A percentile compares a stretch with the other conserved stretches of the same genome.
Evolutionary conservation across 2,329 filamentous ascomycete species (phyloP).

Genomic region (Ceratocystis harringtonii): DNA sequence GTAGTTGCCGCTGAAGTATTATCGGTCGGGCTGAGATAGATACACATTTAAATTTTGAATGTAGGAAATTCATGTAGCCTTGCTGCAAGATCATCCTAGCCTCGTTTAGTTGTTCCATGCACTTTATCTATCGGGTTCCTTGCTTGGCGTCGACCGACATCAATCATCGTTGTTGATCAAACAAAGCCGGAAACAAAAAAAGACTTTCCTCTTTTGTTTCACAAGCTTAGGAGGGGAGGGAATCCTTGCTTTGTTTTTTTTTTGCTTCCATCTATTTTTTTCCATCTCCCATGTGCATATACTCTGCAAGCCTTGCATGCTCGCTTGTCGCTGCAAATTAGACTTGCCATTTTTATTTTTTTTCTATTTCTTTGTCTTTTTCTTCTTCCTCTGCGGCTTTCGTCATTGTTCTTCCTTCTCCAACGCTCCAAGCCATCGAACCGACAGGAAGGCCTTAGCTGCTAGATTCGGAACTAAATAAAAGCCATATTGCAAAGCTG

Average conservation of each 20-base stretch:
- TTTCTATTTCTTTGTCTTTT: not conserved
- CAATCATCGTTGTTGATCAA: no score
- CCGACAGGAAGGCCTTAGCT: not conserved
- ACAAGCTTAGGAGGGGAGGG: not conserved
- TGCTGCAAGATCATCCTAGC: not conserved
- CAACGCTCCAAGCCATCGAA: not conserved
- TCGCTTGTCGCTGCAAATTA: constrained; percentile 1
- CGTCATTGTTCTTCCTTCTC: not conserved
- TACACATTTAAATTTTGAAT: not conserved
- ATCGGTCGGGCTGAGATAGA: constrained; percentile 1
- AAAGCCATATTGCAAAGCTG: no score
- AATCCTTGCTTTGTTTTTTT: constrained; percentile 1
- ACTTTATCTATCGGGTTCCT: no score
- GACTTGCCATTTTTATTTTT: not conserved
- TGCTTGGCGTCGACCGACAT: no score
- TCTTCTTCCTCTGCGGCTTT: not conserved
- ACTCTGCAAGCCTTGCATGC: not conserved
- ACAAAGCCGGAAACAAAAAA: no score
- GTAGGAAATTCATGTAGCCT: not conserved
- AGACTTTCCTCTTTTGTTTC: not conserved
- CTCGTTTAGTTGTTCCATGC: not conserved
- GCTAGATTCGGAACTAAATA: no score
- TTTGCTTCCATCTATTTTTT: not conserved
- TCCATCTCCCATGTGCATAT: not conserved
- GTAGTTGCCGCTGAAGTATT: not conserved